phyloP scores from a whole-genome alignment of 164 flowering plant genomes.

The Nymphaea thermarum region DNA sequence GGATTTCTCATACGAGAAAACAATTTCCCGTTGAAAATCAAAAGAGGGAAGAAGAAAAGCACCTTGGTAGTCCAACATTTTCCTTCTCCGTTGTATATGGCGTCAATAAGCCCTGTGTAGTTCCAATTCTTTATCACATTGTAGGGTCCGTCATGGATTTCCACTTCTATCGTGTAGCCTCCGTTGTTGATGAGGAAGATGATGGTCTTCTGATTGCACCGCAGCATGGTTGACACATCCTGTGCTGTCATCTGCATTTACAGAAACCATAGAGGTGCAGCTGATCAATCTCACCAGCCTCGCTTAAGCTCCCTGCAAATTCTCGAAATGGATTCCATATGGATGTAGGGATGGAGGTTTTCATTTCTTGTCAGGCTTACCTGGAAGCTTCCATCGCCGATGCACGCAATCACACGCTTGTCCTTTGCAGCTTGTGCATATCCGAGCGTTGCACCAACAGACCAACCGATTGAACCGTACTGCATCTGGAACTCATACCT shows the following conservation, averaged over 20 bases:
- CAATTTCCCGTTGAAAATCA: not conserved
- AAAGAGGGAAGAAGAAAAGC: not conserved
- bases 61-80: conserved; percentile 75
- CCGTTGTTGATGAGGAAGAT: conserved; percentile 87
- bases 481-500: conserved; percentile 2
- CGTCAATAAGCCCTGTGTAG: conserved; percentile 60
- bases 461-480: conserved; percentile 54
- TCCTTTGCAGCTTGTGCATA: conserved; percentile 72
- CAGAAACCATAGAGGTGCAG: too few relatives aligned
- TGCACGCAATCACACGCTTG: conserved; percentile 84
- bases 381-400: conserved; percentile 71
- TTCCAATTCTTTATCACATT: conserved; percentile 85
- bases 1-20: not conserved
- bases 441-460: conserved; percentile 90
- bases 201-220: conserved; percentile 52
- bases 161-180: conserved; percentile 34
- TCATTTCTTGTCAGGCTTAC: conserved; percentile 13
- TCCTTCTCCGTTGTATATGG: conserved; percentile 65
- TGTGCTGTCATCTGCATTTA: conserved; percentile 61
- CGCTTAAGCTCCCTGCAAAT: too few relatives aligned
- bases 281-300: too few relatives aligned
- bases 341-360: too few relatives aligned
- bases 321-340: too few relatives aligned
- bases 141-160: conserved; percentile 71
- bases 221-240: conserved; percentile 71